Evolutionary conservation across 2,329 filamentous ascomycete species (phyloP), one percentile per base, ranked within the genome.

Genomic region (Colletotrichum sp.): DNA sequence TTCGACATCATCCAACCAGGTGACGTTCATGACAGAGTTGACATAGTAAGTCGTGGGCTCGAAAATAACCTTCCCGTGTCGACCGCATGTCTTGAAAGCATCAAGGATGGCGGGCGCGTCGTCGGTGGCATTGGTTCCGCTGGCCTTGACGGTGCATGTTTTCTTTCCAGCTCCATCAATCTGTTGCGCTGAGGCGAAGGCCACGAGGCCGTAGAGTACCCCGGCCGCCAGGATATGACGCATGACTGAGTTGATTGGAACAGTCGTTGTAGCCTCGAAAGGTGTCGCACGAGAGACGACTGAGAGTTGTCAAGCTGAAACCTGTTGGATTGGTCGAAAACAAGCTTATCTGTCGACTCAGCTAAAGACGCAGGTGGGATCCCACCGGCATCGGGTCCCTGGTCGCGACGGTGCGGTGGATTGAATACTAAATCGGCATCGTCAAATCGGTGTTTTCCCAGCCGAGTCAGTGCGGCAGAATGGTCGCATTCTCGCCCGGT

Each of bases 11-110:
- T 75, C 55, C 59, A 72, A 26, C 59, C 67, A 74, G 13, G 32
- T 71, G 6, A 60, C 32, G 8, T 71, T 65, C 32, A 65, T 18
- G 15, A 34, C 71, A 4, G 78, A 78, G 43, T 78, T 78, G 73
- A 85, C 82, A 65, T 82, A 78, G 79, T 85, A 85, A 18, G 77
- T 79, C 3, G 79, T 78, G 12, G 82, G 81, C 6, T 82, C 79
- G 39, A 85, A 78, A 43, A 83, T 80, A 13, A 85, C 78, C 30
- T 82, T 76, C 13, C 80, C 79, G 24, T 79, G 79, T 13, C 61
- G 69, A 7, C 79, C 79, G 66, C 83, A 84, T 4, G 77, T 48
- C 48, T 81, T 82, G 69, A 85, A 81, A 2, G 83, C 82, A 8
- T 81, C 65, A 43, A 80, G 77, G 30, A 85, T 84, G 18, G 78